Evolutionary conservation across 805 yeast genomes (phyloP), one percentile per base, ranked within the genome.

Genomic region (Isabelozyma rhagii): DNA sequence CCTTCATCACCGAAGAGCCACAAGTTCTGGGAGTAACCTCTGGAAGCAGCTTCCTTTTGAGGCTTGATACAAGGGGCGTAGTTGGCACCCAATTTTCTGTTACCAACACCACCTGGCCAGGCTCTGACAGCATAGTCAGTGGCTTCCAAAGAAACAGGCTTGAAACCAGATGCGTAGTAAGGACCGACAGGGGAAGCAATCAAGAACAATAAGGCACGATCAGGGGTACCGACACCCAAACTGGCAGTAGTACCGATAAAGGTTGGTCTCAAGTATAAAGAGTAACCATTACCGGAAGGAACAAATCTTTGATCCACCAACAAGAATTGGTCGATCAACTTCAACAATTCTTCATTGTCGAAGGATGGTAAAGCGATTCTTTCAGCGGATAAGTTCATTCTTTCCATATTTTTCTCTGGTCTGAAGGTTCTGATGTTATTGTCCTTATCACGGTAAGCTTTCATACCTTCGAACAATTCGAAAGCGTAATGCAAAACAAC

Each of bases 21-120:
- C 68, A 93, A 76, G 78, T 93, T 93, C 74, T 94, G 98, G 69
- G 89, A 96, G 77, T 83, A 92, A 42, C 99, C 99, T 71, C 92
- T 83, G 21, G 77, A 63, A 49, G 97, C 96, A 46, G 98, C 97
- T 73, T 89, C 86, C 60, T 81, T 76, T 74, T 90, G 97, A 31
- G 98, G 97, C 66, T 81, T 78, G 62, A 92, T 83, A 69, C 97
- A 89, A 54, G 98, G 97, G 43, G 97, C 99, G 66, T 93, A 93
- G 78, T 93, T 93, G 53, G 97, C 97, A 71, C 99, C 99, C 62
- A 93, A 82, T 74, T 93, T 93, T 71, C 83, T 86, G 82, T 93
- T 87, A 72, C 99, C 99, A 60, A 84, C 91, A 70, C 98, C 99
- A 63, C 97, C 97, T 66, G 98, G 98, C 98, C 98, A 93, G 29